These are phyloP conservation scores for Fistulifera solaris DNA, from an alignment of 108 stramenopile genomes.

Conservation along the genomic window DNA sequence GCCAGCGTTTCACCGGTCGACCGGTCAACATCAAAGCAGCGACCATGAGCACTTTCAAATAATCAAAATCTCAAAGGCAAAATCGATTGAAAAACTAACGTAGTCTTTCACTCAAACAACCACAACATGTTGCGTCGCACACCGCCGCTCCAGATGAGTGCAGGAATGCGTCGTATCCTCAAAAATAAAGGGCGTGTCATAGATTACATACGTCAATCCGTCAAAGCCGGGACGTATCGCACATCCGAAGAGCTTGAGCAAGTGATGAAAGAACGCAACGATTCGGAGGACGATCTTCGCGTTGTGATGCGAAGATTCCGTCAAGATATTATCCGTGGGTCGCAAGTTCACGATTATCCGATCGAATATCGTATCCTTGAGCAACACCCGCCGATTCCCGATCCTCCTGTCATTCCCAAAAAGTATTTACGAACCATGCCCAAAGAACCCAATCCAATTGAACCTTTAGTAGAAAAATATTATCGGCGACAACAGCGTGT, in stretches of 20 bases:
- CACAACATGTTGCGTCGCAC: too few species aligned
- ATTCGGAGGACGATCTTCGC: constrained; percentile 13
- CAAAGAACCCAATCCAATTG: constrained; percentile 22
- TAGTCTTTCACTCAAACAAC: too few species aligned
- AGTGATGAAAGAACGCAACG: neutral
- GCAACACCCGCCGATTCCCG: constrained; percentile 66
- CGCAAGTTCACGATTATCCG: constrained; percentile 53
- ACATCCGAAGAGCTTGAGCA: constrained; percentile 31
- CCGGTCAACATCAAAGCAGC: too few species aligned
- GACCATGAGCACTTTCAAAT: too few species aligned
- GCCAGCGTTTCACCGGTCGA: too few species aligned
- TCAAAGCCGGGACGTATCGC: constrained; percentile 10
- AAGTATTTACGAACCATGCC: constrained; percentile 17
- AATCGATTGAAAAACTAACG: too few species aligned
- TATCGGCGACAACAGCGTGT: constrained; percentile 13
- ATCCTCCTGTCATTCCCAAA: constrained; percentile 46
- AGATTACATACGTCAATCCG: constrained; percentile 17
- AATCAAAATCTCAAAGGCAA: too few species aligned
- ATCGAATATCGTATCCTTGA: constrained; percentile 64
- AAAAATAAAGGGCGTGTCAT: constrained; percentile 3
- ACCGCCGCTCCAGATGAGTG: neutral
- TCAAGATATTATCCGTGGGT: constrained; percentile 32
- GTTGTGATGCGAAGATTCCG: constrained; percentile 26
- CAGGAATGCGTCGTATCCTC: constrained; percentile 17
- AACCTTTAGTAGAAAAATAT: constrained; percentile 49